Percentiles rank a stretch among this genome's conserved stretches.
Evolutionary conservation across 352 stramenopile species (phyloP).

Genomic region (Pythium apleroticum): DNA sequence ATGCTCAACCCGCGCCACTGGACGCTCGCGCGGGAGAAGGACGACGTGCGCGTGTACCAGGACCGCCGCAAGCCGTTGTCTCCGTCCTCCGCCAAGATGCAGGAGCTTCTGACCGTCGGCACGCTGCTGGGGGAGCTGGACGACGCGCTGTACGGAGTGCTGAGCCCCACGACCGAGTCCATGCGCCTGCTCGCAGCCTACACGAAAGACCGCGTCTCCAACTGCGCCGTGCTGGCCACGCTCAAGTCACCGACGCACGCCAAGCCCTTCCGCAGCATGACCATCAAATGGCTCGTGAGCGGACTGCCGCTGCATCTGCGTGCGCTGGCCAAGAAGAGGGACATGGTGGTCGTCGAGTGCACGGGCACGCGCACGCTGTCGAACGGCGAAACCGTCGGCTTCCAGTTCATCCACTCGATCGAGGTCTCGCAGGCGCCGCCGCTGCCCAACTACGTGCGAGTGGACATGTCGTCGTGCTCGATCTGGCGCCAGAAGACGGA

Average conservation of each 20-base stretch:
- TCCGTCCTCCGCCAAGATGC: background rate
- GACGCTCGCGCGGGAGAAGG: conserved; percentile 52
- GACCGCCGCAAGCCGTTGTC: conserved; percentile 35
- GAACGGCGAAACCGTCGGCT: conserved; percentile 57
- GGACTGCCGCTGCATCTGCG: conserved; percentile 42
- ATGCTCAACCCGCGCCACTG: conserved; percentile 45
- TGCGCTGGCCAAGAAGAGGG: conserved; percentile 45
- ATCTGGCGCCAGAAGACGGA: conserved; percentile 48
- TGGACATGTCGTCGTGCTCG: conserved; percentile 51
- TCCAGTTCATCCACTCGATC: conserved; percentile 63
- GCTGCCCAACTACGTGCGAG: conserved; percentile 36
- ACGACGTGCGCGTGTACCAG: conserved; percentile 46
- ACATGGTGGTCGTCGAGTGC: conserved; percentile 57
- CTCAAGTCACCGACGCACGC: conserved; percentile 37
- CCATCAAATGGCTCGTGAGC: conserved; percentile 62
- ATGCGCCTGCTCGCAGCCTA: conserved; percentile 57
- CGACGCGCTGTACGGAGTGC: conserved; percentile 59
- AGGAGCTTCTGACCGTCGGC: conserved; percentile 29
- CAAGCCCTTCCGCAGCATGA: conserved; percentile 54
- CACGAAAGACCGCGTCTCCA: conserved; percentile 41
- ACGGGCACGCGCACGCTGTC: conserved; percentile 45
- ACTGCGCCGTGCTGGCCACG: conserved; percentile 50
- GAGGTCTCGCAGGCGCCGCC: conserved; percentile 47
- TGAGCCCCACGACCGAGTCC: conserved; percentile 35
- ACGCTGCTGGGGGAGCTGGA: conserved; percentile 51